A percentile compares a stretch with the other conserved stretches of the same genome.
phyloP scores from a whole-genome alignment of 495 filamentous ascomycete genomes.

The Hypoxylon fragiforme region DNA sequence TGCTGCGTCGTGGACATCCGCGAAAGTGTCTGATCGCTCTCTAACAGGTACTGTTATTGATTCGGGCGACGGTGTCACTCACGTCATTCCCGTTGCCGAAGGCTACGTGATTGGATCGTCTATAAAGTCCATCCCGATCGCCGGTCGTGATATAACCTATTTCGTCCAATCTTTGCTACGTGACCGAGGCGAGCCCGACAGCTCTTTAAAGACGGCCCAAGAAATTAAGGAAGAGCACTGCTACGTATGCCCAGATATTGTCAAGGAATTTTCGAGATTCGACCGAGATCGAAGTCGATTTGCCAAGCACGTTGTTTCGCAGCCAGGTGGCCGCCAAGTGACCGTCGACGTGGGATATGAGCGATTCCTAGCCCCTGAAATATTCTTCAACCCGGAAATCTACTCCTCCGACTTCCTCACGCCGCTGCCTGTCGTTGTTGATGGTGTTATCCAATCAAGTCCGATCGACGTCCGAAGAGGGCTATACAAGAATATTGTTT shows the following conservation, averaged over 20 bases:
- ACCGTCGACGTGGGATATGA: constrained; percentile 95
- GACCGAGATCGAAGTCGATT: constrained; percentile 90
- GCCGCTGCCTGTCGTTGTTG: constrained; percentile 88
- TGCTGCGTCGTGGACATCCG: constrained; percentile 96
- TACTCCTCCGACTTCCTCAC: constrained; percentile 98
- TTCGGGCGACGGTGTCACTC: constrained; percentile 95
- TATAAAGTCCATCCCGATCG: constrained; percentile 98
- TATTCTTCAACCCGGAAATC: constrained; percentile 99
- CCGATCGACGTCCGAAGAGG: constrained; percentile 96
- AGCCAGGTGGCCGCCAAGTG: constrained; percentile 83
- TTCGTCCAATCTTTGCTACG: constrained; percentile 95
- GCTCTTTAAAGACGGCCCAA: constrained; percentile 94
- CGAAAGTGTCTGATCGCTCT: constrained; percentile 95
- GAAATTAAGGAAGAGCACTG: constrained; percentile 98
- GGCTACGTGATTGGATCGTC: constrained; percentile 98
- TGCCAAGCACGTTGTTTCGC: constrained; percentile 80
- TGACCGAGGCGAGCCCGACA: constrained; percentile 95
- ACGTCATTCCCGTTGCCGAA: constrained; percentile 98
- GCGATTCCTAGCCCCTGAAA: constrained; percentile 95
- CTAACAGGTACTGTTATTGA: constrained; percentile 97
- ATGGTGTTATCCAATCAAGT: constrained; percentile 93
- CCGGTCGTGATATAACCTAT: constrained; percentile 95
- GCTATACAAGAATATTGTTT: constrained; percentile 98
- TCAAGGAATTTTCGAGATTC: constrained; percentile 93
- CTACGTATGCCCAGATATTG: constrained; percentile 97